Evolutionary conservation across 2,329 filamentous ascomycete genomes (phyloP).

Genomic region (Cercospora sp.): DNA sequence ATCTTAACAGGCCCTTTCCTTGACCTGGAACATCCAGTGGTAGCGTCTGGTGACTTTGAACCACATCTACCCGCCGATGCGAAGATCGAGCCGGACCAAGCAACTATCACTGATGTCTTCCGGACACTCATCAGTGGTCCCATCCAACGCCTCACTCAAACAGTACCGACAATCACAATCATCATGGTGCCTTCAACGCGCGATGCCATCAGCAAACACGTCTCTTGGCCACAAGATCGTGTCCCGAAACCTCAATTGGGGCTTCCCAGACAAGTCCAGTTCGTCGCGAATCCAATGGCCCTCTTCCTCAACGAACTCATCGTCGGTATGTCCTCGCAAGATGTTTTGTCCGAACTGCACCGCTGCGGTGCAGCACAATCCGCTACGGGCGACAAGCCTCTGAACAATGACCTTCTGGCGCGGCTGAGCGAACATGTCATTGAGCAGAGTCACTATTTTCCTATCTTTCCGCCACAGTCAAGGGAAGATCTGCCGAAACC

Average conservation of each 20-base stretch:
- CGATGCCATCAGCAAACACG: conserved; percentile 77
- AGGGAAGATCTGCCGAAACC: conserved; percentile 65
- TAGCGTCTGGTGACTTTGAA: conserved; percentile 59
- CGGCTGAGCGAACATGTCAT: conserved; percentile 76
- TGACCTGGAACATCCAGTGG: conserved; percentile 84
- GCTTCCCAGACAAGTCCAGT: conserved; percentile 71
- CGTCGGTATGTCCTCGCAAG: conserved; percentile 78
- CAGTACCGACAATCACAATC: conserved; percentile 77
- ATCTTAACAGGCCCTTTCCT: conserved; percentile 85
- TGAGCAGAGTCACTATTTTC: conserved; percentile 88
- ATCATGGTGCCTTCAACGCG: conserved; percentile 80
- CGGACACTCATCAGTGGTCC: conserved; percentile 73
- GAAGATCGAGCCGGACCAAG: conserved; percentile 62
- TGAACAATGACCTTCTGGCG: conserved; percentile 63
- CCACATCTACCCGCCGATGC: conserved; percentile 45
- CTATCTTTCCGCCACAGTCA: conserved; percentile 78
- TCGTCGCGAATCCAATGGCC: conserved; percentile 89
- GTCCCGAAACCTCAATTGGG: conserved; percentile 71
- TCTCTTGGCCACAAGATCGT: conserved; percentile 80
- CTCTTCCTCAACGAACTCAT: conserved; percentile 84
- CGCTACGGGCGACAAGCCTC: conserved; percentile 77
- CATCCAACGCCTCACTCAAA: conserved; percentile 67
- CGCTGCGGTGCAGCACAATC: conserved; percentile 65
- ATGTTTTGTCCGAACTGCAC: conserved; percentile 73
- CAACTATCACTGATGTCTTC: conserved; percentile 81